These are phyloP conservation scores for Debaryomyces subglobosus DNA, from an alignment of 1,139 yeast genomes.

Conservation along the genomic window DNA sequence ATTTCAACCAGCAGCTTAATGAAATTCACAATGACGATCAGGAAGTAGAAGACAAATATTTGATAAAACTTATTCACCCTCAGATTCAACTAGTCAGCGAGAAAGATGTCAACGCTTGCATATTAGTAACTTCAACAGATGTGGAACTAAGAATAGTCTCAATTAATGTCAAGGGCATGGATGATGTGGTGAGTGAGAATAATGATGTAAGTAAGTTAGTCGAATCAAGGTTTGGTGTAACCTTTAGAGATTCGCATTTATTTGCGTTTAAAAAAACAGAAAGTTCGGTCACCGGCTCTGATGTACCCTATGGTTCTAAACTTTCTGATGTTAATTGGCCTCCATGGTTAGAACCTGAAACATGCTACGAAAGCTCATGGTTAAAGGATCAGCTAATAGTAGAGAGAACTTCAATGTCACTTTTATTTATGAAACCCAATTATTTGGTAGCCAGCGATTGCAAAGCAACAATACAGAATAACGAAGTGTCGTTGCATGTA, in stretches of 20 bases:
- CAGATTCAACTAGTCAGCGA: constrained; percentile 46
- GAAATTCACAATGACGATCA: constrained; percentile 28
- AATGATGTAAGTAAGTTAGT: constrained; percentile 49
- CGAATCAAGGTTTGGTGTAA: constrained; percentile 72
- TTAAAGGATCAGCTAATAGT: constrained; percentile 60
- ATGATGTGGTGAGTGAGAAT: constrained; percentile 42
- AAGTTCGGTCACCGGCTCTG: constrained; percentile 23
- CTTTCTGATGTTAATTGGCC: constrained; percentile 59
- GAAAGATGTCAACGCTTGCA: constrained; percentile 36
- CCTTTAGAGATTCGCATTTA: constrained; percentile 69
- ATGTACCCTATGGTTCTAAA: constrained; percentile 28
- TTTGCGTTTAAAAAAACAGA: constrained; percentile 60
- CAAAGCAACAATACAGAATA: constrained; percentile 22
- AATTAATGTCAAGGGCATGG: constrained; percentile 53
- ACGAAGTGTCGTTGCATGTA: constrained; percentile 54
- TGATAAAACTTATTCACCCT: constrained; percentile 47
- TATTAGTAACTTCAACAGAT: constrained; percentile 66
- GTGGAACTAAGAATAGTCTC: constrained; percentile 69
- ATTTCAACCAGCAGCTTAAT: constrained; percentile 37
- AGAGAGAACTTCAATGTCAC: constrained; percentile 62
- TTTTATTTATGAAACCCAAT: constrained; percentile 70
- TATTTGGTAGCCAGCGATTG: constrained; percentile 42
- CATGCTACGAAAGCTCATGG: constrained; percentile 69
- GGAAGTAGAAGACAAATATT: constrained; percentile 42
- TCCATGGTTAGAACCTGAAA: constrained; percentile 79